A percentile compares a stretch with the other conserved stretches of the same genome.
Evolutionary conservation across 108 stramenopile genomes (phyloP).

Genomic region (Nitzschia palea): DNA sequence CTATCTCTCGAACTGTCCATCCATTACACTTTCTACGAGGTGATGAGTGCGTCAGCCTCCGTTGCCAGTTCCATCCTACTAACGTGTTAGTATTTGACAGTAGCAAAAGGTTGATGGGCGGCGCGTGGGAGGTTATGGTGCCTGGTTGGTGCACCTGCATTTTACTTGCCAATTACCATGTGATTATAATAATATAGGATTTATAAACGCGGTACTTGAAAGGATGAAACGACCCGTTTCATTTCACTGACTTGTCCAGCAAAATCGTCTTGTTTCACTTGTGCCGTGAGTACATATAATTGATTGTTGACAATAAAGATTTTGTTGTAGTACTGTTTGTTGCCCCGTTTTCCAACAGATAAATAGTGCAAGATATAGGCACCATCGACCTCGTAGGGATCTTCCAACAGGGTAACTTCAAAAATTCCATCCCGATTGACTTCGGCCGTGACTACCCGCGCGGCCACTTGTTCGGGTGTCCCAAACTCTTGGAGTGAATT

Average conservation of each 20-base stretch:
- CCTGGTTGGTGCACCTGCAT: too few relatives aligned
- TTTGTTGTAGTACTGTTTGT: conserved; percentile 66
- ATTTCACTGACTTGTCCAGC: conserved; percentile 31
- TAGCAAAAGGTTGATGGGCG: too few relatives aligned
- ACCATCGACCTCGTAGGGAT: conserved; percentile 54
- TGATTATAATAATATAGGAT: too few relatives aligned
- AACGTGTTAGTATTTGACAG: too few relatives aligned
- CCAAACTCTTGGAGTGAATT: conserved; percentile 68
- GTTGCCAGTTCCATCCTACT: too few relatives aligned
- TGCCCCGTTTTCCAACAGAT: conserved; percentile 68
- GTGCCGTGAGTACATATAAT: conserved; percentile 80
- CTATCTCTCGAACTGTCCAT: too few relatives aligned
- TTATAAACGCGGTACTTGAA: conserved; percentile 13
- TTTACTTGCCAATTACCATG: too few relatives aligned
- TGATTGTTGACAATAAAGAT: conserved; percentile 58
- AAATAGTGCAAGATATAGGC: conserved; percentile 73
- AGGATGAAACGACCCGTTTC: conserved; percentile 27
- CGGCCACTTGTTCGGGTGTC: conserved; percentile 80
- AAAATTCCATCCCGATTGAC: conserved; percentile 85
- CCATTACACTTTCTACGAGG: too few relatives aligned
- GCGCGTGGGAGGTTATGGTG: too few relatives aligned
- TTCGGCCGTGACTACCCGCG: conserved; percentile 80
- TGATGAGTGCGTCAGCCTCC: too few relatives aligned
- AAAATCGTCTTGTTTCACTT: conserved; percentile 62
- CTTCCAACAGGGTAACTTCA: conserved; percentile 71